Base-by-base conservation (phyloP, 805 yeast species). In the Wickerhamomyces mucosus region DNA sequence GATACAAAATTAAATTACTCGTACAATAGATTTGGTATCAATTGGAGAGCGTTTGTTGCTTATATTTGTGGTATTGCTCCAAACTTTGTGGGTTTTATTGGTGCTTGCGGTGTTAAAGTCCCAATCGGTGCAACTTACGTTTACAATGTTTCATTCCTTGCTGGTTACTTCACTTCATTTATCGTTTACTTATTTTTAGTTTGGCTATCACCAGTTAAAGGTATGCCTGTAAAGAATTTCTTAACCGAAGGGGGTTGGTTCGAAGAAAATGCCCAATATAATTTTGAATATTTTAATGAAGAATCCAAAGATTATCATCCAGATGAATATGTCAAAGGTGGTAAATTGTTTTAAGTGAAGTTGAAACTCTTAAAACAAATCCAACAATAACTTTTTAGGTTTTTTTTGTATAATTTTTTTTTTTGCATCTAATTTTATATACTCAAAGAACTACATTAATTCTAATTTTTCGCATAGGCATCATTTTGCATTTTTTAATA, bases 1-100 rank as follows among this genome's bases (percentile, higher is more conserved):
- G 46, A 50, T 12, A 4, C 20, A 4, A 55, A 53, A 12, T 50
- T 65, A 7, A 54, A 59, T 34, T 86, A 85, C 59, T 68, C 67
- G 58, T 84, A 71, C 58, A 67, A 69, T 46, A 56, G 47, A 19
- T 56, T 61, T 29, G 95, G 95, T 24, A 45, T 72, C 54, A 83
- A 84, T 51, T 82, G 94, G 92, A 67, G 94, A 53, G 95, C 89
- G 2, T 75, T 72, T 42, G 72, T 66, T 20, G 92, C 95, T 1
- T 85, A 85, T 52, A 53, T 85, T 41, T 66, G 77, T 42, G 95
- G 95, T 34, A 77, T 86, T 37, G 61, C 75, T 21, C 92, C 94
- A 28, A 85, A 84, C 47, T 77, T 85, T 48, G 80, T 80, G 15
- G 96, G 96, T 2, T 85, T 85, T 45, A 89, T 78, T 6, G 85